phyloP scores from a whole-genome alignment of 176 grass and related monocot species.

The Aechmea fasciata region DNA sequence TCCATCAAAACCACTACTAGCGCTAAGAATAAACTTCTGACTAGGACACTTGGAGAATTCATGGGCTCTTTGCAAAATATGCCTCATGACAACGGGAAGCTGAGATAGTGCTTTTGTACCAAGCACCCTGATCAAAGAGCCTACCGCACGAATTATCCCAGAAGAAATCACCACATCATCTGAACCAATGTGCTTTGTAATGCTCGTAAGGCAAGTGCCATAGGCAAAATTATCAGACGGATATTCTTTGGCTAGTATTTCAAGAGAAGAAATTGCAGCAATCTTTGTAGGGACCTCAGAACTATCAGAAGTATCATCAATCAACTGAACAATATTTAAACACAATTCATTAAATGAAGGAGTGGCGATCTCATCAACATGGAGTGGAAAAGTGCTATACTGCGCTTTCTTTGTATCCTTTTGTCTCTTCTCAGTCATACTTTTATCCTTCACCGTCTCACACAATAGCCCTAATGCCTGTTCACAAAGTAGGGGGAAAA shows the following conservation, averaged over 20 bases:
- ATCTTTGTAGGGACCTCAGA: slow-evolving; percentile 43
- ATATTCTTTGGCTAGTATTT: slow-evolving; percentile 62
- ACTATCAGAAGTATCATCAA: slow-evolving; percentile 29
- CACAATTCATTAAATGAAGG: slow-evolving; percentile 55
- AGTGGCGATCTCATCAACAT: slow-evolving; percentile 38
- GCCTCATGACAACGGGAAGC: slow-evolving; percentile 68
- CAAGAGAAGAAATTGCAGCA: slow-evolving; percentile 76
- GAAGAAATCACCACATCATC: slow-evolving; percentile 51
- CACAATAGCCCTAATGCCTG: slow-evolving; percentile 69
- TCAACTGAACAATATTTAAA: slow-evolving; percentile 60
- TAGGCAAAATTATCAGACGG: slow-evolving; percentile 60
- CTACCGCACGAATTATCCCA: slow-evolving; percentile 46
- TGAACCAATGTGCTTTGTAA: slow-evolving; percentile 49
- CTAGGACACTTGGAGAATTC: slow-evolving; percentile 44
- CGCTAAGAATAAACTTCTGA: slow-evolving; percentile 23
- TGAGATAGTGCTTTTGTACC: slow-evolving; percentile 74
- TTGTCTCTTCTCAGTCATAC: slow-evolving; percentile 47
- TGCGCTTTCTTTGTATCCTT: slow-evolving; percentile 33
- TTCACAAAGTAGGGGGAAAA: slow-evolving; percentile 22
- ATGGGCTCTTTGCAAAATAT: slow-evolving; percentile 51
- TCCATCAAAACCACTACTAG: slow-evolving; percentile 7
- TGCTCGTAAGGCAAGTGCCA: slow-evolving; percentile 41
- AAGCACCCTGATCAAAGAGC: slow-evolving; percentile 67
- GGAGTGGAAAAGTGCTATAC: slow-evolving; percentile 20
- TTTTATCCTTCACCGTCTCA: slow-evolving; percentile 56